Percentiles rank a stretch among this genome's conserved stretches.
phyloP scores from a whole-genome alignment of 2,329 filamentous ascomycete species.

The Penicillium italicum region DNA sequence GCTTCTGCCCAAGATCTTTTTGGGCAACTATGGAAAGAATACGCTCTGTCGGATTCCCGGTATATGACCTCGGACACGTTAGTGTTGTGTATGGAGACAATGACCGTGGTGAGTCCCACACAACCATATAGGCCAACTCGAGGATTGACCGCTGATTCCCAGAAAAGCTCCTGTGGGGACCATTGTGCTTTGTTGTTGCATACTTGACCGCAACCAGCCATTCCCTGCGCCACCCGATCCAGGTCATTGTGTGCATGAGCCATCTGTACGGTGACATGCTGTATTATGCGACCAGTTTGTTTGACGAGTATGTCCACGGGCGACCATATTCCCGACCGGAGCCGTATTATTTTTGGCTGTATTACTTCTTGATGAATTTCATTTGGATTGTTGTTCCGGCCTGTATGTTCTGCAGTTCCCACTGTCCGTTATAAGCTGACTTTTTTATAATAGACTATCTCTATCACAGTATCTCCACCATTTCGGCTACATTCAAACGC shows the following conservation, averaged over 20 bases:
- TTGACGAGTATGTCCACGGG: constrained; percentile 55
- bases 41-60: constrained; percentile 78
- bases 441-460: constrained; percentile 28
- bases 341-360: constrained; percentile 62
- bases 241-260: constrained; percentile 59
- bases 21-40: constrained; percentile 91
- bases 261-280: constrained; percentile 63
- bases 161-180: constrained; percentile 56
- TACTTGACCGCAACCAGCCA: constrained; percentile 53
- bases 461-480: constrained; percentile 29
- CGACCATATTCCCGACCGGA: constrained; percentile 59
- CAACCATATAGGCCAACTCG: not conserved
- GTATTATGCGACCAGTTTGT: constrained; percentile 62
- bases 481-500: constrained; percentile 30
- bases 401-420: constrained; percentile 41
- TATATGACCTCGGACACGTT: constrained; percentile 80
- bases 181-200: constrained; percentile 57
- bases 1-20: constrained; percentile 67
- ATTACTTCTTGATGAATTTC: constrained; percentile 64
- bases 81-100: constrained; percentile 80
- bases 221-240: constrained; percentile 57
- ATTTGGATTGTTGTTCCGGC: constrained; percentile 63
- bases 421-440: constrained; percentile 5
- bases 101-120: constrained; percentile 64
- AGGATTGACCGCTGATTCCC: constrained; percentile 4